Conservation (phyloP, 805 yeast genomes). For the Lachancea waltii region DNA sequence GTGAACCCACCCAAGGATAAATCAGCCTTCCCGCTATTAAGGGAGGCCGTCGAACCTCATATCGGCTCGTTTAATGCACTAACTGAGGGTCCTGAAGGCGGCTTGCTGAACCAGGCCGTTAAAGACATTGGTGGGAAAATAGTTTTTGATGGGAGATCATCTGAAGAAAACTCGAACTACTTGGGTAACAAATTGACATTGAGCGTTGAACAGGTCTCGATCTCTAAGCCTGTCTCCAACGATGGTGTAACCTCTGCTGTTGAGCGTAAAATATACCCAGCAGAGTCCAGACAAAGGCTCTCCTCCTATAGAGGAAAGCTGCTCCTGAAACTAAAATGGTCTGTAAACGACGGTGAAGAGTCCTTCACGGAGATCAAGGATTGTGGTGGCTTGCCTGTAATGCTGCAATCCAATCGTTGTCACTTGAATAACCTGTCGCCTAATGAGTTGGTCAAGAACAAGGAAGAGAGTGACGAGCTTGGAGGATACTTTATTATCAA, state of each 20-base stretch:
- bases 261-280: slow-evolving; percentile 74
- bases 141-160: slow-evolving; percentile 61
- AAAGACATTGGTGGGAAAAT: slow-evolving; percentile 83
- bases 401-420: slow-evolving; percentile 88
- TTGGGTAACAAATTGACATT: slow-evolving; percentile 80
- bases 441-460: slow-evolving; percentile 61
- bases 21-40: slow-evolving; percentile 71
- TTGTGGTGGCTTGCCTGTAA: slow-evolving; percentile 85
- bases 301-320: slow-evolving; percentile 73
- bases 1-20: slow-evolving; percentile 84
- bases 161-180: slow-evolving; percentile 38
- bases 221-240: slow-evolving; percentile 64
- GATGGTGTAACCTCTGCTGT: slow-evolving; percentile 58
- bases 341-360: slow-evolving; percentile 83
- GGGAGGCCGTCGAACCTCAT: slow-evolving; percentile 91
- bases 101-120: slow-evolving; percentile 76
- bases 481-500: slow-evolving; percentile 96
- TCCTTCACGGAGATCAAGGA: slow-evolving; percentile 69
- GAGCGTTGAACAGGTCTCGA: slow-evolving; percentile 83
- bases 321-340: slow-evolving; percentile 74
- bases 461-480: slow-evolving; percentile 90
- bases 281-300: slow-evolving; percentile 88
- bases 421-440: slow-evolving; percentile 84
- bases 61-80: slow-evolving; percentile 94
- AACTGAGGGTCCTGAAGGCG: slow-evolving; percentile 82